Evolutionary conservation across 2,329 filamentous ascomycete species (phyloP).

Genomic region (Colletotrichum plurivorum): DNA sequence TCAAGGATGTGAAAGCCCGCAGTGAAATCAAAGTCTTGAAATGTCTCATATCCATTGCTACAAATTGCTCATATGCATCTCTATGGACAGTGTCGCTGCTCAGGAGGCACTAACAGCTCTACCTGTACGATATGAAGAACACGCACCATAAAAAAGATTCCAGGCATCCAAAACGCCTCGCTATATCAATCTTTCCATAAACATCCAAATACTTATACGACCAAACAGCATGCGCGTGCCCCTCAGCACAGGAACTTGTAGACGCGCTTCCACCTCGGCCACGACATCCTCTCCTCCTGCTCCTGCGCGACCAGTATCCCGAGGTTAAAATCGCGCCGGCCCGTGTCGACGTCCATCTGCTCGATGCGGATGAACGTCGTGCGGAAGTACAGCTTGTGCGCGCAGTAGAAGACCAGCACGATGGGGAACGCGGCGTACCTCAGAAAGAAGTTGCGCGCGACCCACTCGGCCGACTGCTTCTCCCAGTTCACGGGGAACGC

Average conservation of each 20-base stretch:
- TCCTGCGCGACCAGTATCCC: slow-evolving; percentile 85
- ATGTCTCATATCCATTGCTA: not conserved
- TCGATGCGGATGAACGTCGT: slow-evolving; percentile 76
- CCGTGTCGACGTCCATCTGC: slow-evolving; percentile 91
- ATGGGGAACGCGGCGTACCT: slow-evolving; percentile 80
- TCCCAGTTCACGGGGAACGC: slow-evolving; percentile 79
- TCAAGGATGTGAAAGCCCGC: not conserved
- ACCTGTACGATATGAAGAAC: too few species aligned
- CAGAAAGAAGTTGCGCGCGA: slow-evolving; percentile 79
- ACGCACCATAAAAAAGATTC: not conserved
- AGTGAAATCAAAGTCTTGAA: not conserved
- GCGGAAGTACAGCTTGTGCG: slow-evolving; percentile 81
- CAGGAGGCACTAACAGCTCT: too few species aligned
- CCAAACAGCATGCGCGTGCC: not conserved
- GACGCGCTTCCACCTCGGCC: slow-evolving; percentile 82
- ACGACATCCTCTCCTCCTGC: slow-evolving; percentile 77
- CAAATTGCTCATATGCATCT: not conserved
- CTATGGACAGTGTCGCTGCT: not conserved
- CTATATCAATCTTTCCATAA: not conserved
- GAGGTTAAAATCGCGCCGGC: slow-evolving; percentile 87
- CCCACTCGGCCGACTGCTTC: slow-evolving; percentile 56
- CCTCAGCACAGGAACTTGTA: slow-evolving; percentile 81
- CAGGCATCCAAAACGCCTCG: slow-evolving; percentile 15
- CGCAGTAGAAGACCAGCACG: slow-evolving; percentile 76
- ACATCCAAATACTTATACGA: not conserved